Conservation (phyloP, 2,329 filamentous ascomycete genomes). For the Microascus cirrosus region DNA sequence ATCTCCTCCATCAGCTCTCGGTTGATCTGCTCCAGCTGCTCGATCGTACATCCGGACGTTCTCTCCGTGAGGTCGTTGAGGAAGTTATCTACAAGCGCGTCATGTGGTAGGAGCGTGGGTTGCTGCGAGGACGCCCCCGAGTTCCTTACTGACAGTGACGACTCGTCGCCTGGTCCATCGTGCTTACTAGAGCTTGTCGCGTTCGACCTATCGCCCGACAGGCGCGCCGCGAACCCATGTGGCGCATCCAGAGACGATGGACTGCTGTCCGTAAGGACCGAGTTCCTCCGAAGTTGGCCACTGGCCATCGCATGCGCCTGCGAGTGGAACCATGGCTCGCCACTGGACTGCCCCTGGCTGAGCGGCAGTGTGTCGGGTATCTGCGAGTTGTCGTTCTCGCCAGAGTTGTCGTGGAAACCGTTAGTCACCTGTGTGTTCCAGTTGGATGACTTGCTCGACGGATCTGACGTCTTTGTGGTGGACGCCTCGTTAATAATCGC, state of each 20-base stretch:
- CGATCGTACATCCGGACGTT: conserved; percentile 72
- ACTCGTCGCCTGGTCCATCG: conserved; percentile 27
- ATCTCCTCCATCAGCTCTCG: conserved; percentile 82
- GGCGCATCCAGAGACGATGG: conserved; percentile 21
- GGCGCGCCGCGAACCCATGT: neutral
- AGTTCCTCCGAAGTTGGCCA: conserved; percentile 17
- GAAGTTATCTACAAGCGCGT: conserved; percentile 42
- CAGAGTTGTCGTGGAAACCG: conserved; percentile 38
- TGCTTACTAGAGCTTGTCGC: conserved; percentile 21
- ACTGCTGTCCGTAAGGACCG: conserved; percentile 20
- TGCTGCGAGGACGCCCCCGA: conserved; percentile 9
- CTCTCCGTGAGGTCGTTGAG: conserved; percentile 51
- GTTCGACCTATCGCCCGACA: neutral
- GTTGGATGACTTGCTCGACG: conserved; percentile 53
- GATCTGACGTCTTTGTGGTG: conserved; percentile 80
- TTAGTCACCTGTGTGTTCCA: conserved; percentile 66
- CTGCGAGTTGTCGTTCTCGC: conserved; percentile 20
- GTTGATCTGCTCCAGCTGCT: conserved; percentile 91
- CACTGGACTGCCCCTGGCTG: conserved; percentile 37
- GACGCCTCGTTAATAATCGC: conserved; percentile 72
- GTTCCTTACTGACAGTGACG: conserved; percentile 10
- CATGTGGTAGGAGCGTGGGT: conserved; percentile 23
- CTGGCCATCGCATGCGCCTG: conserved; percentile 41
- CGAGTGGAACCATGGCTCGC: conserved; percentile 46
- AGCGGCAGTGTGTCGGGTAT: conserved; percentile 44